These are phyloP conservation scores for Penicillium soppii DNA, from an alignment of 495 filamentous ascomycete genomes.

Conservation along the genomic window DNA sequence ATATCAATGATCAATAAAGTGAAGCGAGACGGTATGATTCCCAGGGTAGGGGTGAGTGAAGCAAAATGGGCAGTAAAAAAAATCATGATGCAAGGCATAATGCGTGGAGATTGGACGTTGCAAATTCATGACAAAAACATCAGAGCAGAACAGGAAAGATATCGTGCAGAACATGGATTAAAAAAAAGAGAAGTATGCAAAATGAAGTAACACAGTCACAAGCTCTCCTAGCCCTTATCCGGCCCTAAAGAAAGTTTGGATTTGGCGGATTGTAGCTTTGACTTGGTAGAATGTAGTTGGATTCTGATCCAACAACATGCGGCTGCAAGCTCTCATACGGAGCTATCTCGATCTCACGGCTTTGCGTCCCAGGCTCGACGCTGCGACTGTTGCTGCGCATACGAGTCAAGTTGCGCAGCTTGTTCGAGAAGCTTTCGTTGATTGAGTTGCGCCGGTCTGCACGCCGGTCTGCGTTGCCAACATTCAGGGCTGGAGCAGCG, in stretches of 20 bases:
- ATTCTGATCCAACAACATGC: neutral
- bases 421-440: slow-evolving; percentile 63
- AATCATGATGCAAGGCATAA: slow-evolving; percentile 3
- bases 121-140: slow-evolving; percentile 2
- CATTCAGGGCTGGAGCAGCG: slow-evolving; percentile 31
- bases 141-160: neutral
- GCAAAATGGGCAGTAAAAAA: neutral
- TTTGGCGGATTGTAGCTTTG: slow-evolving; percentile 7
- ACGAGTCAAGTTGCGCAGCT: slow-evolving; percentile 65
- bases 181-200: slow-evolving; percentile 2
- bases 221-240: neutral
- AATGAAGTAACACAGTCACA: neutral
- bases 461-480: slow-evolving; percentile 16
- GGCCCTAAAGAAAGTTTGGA: neutral
- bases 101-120: neutral
- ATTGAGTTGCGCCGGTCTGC: slow-evolving; percentile 69
- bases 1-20: neutral
- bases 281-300: slow-evolving; percentile 10
- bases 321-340: slow-evolving; percentile 35
- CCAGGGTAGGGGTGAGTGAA: neutral
- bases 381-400: slow-evolving; percentile 68
- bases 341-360: slow-evolving; percentile 19
- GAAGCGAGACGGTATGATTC: slow-evolving; percentile 19
- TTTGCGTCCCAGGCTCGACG: slow-evolving; percentile 28
- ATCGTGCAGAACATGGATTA: neutral